phyloP scores from a whole-genome alignment of 805 yeast species.

The Candida succiphila region DNA sequence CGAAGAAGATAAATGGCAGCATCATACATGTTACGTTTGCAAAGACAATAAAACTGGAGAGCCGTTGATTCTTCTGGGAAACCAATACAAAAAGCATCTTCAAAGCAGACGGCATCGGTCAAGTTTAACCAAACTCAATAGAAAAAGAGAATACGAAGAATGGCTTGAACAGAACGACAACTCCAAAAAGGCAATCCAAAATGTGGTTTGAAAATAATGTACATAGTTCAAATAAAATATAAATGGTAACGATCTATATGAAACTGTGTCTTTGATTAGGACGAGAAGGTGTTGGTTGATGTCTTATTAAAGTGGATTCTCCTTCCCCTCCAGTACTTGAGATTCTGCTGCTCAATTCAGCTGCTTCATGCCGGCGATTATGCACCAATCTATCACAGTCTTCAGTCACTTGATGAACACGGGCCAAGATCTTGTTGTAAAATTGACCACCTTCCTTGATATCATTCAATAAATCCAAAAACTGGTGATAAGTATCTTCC shows the following conservation, averaged over 20 bases:
- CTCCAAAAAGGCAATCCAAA: not conserved
- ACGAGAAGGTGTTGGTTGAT: not conserved
- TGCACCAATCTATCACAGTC: not conserved
- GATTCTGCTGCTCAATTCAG: conserved; percentile 1
- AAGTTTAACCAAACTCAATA: conserved; percentile 34
- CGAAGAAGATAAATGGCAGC: conserved; percentile 44
- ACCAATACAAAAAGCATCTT: conserved; percentile 60
- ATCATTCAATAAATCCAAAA: conserved; percentile 46
- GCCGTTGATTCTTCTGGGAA: conserved; percentile 61
- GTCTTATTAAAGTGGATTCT: too few species aligned
- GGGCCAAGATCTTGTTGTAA: conserved; percentile 49
- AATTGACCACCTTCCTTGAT: conserved; percentile 62
- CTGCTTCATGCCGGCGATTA: conserved; percentile 2
- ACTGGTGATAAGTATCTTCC: conserved; percentile 40
- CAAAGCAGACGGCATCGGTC: conserved; percentile 59
- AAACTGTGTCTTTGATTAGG: not conserved
- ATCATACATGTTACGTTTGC: conserved; percentile 60
- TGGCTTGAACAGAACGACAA: conserved; percentile 12
- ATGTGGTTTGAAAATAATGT: not conserved
- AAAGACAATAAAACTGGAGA: conserved; percentile 37
- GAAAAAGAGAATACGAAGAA: conserved; percentile 45
- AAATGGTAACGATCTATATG: too few species aligned
- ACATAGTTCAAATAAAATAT: not conserved
- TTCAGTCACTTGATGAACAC: not conserved
- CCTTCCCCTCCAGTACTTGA: not conserved